Conservation (phyloP, 164 flowering plant species). For the Umbellularia californica region DNA sequence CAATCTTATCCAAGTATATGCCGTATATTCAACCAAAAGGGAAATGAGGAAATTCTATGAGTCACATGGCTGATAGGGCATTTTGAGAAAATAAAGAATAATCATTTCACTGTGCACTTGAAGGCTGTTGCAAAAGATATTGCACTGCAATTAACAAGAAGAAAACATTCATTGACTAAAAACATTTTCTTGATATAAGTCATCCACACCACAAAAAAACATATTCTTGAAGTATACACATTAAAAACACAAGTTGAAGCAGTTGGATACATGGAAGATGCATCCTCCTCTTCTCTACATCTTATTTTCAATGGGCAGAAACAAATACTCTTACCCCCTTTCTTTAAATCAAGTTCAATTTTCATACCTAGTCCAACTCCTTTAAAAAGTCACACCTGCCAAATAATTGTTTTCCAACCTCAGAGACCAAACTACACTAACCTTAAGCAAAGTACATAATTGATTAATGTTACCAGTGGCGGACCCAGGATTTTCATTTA, state of each 20-base stretch:
- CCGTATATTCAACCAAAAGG: not conserved
- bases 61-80: not conserved
- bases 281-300: no score
- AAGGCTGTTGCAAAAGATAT: not conserved
- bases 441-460: no score
- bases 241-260: no score
- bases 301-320: not conserved
- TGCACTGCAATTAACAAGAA: not conserved
- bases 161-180: no score
- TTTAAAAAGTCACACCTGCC: not conserved
- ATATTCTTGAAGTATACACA: no score
- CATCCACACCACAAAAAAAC: not conserved
- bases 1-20: not conserved
- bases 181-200: no score
- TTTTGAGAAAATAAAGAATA: not conserved
- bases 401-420: no score
- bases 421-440: no score
- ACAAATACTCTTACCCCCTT: not conserved
- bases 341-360: not conserved
- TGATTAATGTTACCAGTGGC: no score
- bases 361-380: not conserved
- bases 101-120: not conserved
- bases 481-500: no score
- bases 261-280: no score
- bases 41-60: not conserved